Percentiles rank a stretch among this genome's conserved stretches.
These are phyloP conservation scores for Xylaria sp. DNA, from an alignment of 2,329 filamentous ascomycete species.

Conservation along the genomic window DNA sequence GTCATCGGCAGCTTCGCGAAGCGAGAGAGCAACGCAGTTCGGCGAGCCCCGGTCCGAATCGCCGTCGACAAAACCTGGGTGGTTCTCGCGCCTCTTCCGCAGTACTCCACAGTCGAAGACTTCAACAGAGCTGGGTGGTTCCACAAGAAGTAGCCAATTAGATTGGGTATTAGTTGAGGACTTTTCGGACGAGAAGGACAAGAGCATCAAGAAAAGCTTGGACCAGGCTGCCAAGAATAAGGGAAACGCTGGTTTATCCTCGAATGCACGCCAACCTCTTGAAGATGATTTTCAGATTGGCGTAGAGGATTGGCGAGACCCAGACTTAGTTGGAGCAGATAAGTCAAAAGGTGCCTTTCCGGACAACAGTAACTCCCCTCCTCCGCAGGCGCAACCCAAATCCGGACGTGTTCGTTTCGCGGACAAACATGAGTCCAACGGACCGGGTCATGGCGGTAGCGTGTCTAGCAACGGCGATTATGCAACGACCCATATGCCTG, in stretches of 20 bases:
- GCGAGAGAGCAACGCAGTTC: conserved; percentile 40
- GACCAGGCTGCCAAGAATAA: conserved; percentile 52
- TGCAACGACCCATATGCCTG: conserved; percentile 52
- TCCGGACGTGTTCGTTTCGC: conserved; percentile 34
- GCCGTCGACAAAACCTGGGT: conserved; percentile 50
- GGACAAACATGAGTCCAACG: conserved; percentile 45
- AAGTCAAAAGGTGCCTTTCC: conserved; percentile 31
- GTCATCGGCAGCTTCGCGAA: conserved; percentile 45
- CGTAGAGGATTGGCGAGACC: conserved; percentile 88
- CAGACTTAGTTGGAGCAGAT: conserved; percentile 69
- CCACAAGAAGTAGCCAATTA: conserved; percentile 74
- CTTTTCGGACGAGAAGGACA: conserved; percentile 68
- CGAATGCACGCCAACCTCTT: conserved; percentile 39
- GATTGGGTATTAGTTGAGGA: conserved; percentile 79
- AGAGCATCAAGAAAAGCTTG: conserved; percentile 55
- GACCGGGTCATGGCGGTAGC: conserved; percentile 72
- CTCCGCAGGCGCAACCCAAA: conserved; percentile 40
- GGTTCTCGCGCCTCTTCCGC: conserved; percentile 59
- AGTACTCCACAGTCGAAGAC: conserved; percentile 49
- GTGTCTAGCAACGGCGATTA: conserved; percentile 81
- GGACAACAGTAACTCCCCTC: conserved; percentile 47
- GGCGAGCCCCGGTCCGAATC: conserved; percentile 45
- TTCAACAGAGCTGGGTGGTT: conserved; percentile 70
- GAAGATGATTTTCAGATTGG: conserved; percentile 80
- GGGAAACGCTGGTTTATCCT: conserved; percentile 40